Evolutionary conservation across 179 eudicot genomes (phyloP), one percentile per base, ranked within the genome.

Genomic region (Nepenthes alata): DNA sequence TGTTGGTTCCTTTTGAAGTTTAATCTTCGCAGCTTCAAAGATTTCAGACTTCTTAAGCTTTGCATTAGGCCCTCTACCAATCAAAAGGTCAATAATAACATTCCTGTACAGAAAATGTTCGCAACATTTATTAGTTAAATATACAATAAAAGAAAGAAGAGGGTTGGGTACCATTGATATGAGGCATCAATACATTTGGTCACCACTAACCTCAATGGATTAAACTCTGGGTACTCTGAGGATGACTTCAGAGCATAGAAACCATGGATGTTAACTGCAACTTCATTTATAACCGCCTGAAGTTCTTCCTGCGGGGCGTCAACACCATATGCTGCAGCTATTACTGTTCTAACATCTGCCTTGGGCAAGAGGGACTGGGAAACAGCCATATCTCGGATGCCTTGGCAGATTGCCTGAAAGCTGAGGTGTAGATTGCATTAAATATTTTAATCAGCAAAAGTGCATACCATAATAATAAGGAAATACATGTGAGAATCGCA

Each of bases 1-100:
- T 51, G 81, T 54, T 35, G 87, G 73, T 47, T 87, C 87, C 71
- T 70, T 81, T 41, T 69, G 69, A 61, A 87, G 87, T 75, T 78
- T 69, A 65, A 74, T 71, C 70, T 83, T 83, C 59, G 88, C 86
- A 80, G 97, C 98, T 78, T 79, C 93, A 56, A 73, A 35, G 71
- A 93, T 74, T 57, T 78, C 64, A 53, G 88, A 77, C 77, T 79
- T 89, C 72, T 78, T 89, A 60, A 93, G 89, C 82, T 82, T 87
- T 50, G 79, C 95, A 70, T 80, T 76, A 2, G 88, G 85, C 47
- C 84, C 83, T 64, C 70, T 77, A 39, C 82, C 95, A 67, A 77
- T 69, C 63, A 86, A 78, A 55, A 89, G 88, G 67, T 79, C 81
- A 69, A 93, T 77, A 14, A 93, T 84, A 61, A 80, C 61, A 55